phyloP scores from a whole-genome alignment of 2,329 filamentous ascomycete genomes.

The Aspergillus costaricaensis region DNA sequence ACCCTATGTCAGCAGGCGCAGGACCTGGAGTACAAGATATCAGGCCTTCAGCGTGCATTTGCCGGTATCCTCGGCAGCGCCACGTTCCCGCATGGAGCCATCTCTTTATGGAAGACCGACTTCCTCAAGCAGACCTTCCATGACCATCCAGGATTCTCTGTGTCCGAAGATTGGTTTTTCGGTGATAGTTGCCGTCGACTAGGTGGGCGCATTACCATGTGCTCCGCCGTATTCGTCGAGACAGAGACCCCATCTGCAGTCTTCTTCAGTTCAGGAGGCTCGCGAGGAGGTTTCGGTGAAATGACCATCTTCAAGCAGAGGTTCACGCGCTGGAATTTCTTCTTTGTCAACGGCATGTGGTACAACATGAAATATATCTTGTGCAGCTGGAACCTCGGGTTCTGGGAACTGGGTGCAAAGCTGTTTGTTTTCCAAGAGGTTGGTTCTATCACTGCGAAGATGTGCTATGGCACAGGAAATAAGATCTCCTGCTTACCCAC shows the following conservation, averaged over 20 bases:
- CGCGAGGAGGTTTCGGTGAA: constrained; percentile 52
- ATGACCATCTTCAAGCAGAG: constrained; percentile 57
- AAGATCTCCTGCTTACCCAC: constrained; percentile 19
- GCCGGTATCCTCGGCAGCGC: constrained; percentile 50
- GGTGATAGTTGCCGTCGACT: constrained; percentile 50
- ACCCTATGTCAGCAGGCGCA: constrained; percentile 51
- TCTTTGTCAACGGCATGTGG: constrained; percentile 53
- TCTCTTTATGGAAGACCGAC: constrained; percentile 51
- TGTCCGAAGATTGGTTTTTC: constrained; percentile 57
- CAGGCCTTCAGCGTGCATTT: constrained; percentile 49
- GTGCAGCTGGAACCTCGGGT: constrained; percentile 51
- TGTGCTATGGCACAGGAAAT: not conserved
- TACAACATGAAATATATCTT: constrained; percentile 53
- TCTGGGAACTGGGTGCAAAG: constrained; percentile 54
- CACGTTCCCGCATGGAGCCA: constrained; percentile 55
- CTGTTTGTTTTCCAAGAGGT: constrained; percentile 53
- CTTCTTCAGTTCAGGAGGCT: constrained; percentile 45
- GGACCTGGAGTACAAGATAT: constrained; percentile 56
- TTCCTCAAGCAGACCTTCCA: constrained; percentile 50
- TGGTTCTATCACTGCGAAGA: not conserved
- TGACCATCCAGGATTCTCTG: constrained; percentile 53
- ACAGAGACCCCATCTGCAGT: constrained; percentile 50
- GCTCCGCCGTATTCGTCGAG: constrained; percentile 53
- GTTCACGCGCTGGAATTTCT: constrained; percentile 56
- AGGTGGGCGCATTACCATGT: constrained; percentile 52